Evolutionary conservation across 805 yeast genomes (phyloP), one percentile per base, ranked within the genome.

Genomic region (Candida gorgasii): DNA sequence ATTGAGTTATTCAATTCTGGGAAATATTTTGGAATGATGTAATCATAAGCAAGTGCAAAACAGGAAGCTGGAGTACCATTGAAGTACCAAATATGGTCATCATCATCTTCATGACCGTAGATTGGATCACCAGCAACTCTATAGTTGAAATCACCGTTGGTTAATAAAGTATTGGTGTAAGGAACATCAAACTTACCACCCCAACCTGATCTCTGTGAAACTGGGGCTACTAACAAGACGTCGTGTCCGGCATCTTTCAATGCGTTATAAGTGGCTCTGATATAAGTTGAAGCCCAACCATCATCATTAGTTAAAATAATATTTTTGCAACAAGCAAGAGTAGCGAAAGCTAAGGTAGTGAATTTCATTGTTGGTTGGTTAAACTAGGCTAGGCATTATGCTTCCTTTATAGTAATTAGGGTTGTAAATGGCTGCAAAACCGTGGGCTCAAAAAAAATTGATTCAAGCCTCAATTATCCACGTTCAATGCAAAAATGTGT

Each of bases 51-150:
- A 49, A 74, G 69, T 3, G 76, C 68, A 32, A 75, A 76, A 55
- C 72, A 72, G 11, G 78, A 67, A 34, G 79, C 76, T 45, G 82
- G 82, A 14, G 80, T 73, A 47, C 78, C 80, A 49, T 75, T 73
- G 63, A 76, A 74, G 57, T 76, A 76, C 80, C 81, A 76, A 47
- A 72, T 58, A 45, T 72, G 65, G 40, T 22, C 17, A 38, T 55
- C 53, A 39, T 56, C 47, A 15, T 41, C 52, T 41, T 77, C 81
- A 50, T 72, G 72, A 36, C 79, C 81, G 79, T 80, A 77, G 15
- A 79, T 67, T 48, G 80, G 79, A 20, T 67, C 66, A 31, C 81
- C 82, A 3, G 54, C 58, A 44, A 63, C 65, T 46, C 65, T 71
- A 56, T 73, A 75, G 35, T 50, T 54, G 49, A 77, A 77, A 46